Evolutionary conservation across 306 rosid species (phyloP).

Genomic region (Neltuma alba): DNA sequence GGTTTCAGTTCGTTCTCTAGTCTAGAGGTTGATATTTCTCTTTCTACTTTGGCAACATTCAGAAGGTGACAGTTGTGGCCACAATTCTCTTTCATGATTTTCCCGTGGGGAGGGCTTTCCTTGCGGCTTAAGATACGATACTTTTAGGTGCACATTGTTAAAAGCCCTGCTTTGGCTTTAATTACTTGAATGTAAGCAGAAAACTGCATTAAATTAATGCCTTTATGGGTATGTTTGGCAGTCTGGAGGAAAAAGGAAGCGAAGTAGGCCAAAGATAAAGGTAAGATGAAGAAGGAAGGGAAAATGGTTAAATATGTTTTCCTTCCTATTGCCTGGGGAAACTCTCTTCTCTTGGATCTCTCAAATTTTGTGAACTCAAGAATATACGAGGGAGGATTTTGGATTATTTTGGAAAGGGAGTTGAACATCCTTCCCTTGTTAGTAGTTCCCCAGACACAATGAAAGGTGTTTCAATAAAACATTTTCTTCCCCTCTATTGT

Average conservation of each 20-base stretch:
- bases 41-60: neutral
- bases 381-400: neutral
- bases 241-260: neutral
- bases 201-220: conserved; percentile 3
- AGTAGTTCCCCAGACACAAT: neutral
- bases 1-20: neutral
- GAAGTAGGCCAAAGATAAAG: neutral
- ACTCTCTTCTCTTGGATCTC: neutral
- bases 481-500: neutral
- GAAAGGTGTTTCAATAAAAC: neutral
- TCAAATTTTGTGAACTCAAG: neutral
- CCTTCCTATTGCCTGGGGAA: neutral
- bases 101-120: neutral
- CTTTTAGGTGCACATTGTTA: neutral
- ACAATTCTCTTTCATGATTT: conserved; percentile 7
- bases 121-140: neutral
- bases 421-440: neutral
- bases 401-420: neutral
- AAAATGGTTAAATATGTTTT: neutral
- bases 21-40: neutral
- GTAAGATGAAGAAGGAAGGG: neutral
- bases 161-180: neutral
- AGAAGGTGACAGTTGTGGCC: neutral
- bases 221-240: neutral
- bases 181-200: conserved; percentile 8